These are phyloP conservation scores for Kazachstania kunashirensis DNA, from an alignment of 805 yeast species.

Conservation along the genomic window DNA sequence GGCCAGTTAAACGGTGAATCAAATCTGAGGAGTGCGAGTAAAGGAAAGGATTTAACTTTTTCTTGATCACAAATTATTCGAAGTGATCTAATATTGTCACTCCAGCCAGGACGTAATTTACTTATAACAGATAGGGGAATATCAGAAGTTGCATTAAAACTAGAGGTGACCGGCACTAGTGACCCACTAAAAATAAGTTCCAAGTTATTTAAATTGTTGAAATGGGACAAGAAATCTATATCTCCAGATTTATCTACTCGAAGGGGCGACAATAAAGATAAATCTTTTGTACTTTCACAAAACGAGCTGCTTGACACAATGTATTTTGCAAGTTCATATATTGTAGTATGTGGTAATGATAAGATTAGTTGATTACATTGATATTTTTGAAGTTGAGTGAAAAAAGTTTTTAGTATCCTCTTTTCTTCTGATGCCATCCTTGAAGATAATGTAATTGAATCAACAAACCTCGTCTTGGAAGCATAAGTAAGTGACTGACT, in stretches of 20 bases:
- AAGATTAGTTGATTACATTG: slow-evolving; percentile 11
- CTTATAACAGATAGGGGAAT: slow-evolving; percentile 1
- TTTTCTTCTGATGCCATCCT: slow-evolving; percentile 18
- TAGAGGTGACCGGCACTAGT: slow-evolving; percentile 9
- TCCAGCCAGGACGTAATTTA: slow-evolving; percentile 8
- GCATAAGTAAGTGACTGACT: not conserved
- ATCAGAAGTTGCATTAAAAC: not conserved
- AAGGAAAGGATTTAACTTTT: slow-evolving; percentile 14
- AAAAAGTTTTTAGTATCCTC: slow-evolving; percentile 11
- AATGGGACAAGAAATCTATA: slow-evolving; percentile 10
- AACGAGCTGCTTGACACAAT: slow-evolving; percentile 7
- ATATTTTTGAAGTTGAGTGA: slow-evolving; percentile 9
- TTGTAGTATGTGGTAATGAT: slow-evolving; percentile 15
- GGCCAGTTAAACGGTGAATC: slow-evolving; percentile 2
- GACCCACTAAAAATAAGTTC: slow-evolving; percentile 17
- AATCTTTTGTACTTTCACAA: slow-evolving; percentile 7
- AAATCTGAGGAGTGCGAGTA: slow-evolving; percentile 8
- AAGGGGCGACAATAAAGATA: slow-evolving; percentile 14
- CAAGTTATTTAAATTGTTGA: slow-evolving; percentile 13
- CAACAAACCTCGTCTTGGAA: slow-evolving; percentile 3
- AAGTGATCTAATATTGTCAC: slow-evolving; percentile 13
- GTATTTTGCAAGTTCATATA: slow-evolving; percentile 11
- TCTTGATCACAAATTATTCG: slow-evolving; percentile 17
- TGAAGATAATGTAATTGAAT: slow-evolving; percentile 14
- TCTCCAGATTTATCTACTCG: slow-evolving; percentile 18